Evolutionary conservation across 2,329 filamentous ascomycete genomes (phyloP), one percentile per base, ranked within the genome.

Genomic region (Aspergillus ibericus): DNA sequence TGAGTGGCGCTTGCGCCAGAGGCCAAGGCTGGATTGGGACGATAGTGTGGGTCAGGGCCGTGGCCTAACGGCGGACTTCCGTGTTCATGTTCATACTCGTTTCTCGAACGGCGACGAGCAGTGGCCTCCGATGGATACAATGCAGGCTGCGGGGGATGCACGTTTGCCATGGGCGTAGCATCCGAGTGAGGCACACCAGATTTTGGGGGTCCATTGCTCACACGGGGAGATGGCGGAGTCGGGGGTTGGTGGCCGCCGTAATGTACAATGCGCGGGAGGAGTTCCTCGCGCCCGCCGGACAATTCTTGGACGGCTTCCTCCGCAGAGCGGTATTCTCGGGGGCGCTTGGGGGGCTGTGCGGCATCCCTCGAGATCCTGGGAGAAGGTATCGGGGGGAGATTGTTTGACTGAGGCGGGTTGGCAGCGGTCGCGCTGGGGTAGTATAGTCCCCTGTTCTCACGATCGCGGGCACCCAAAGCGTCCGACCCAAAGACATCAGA

Each of bases 221-320:
- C 34, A 16, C 71, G 72, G 56, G 87, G 91, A 46, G 92, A 96
- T 4, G 92, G 92, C 35, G 93, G 93, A 2, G 93, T 96, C 3
- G 93, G 93, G 40, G 93, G 93, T 74, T 96, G 93, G 71, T 96
- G 92, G 48, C 92, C 92, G 38, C 90, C 92, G 74, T 99, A 99
- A 77, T 98, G 95, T 13, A 99, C 91, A 58, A 98, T 86, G 76
- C 93, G 95, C 20, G 95, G 95, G 52, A 97, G 82, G 13, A 98
- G 82, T 59, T 99, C 95, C 58, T 96, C 89, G 58, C 95, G 87
- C n/a, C 95, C 95, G 52, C 92, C 93, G 5, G 93, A 88, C 62
- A 99, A 78, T 63, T 95, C 91, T 58, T 91, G 90, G 60, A 98
- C 93, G 2, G 92, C 95, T 72, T 99, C 95, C 74, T 99, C 95